Evolutionary conservation across 2,329 filamentous ascomycete genomes (phyloP), one percentile per base, ranked within the genome.

Genomic region (Drechslerella stenobrocha): DNA sequence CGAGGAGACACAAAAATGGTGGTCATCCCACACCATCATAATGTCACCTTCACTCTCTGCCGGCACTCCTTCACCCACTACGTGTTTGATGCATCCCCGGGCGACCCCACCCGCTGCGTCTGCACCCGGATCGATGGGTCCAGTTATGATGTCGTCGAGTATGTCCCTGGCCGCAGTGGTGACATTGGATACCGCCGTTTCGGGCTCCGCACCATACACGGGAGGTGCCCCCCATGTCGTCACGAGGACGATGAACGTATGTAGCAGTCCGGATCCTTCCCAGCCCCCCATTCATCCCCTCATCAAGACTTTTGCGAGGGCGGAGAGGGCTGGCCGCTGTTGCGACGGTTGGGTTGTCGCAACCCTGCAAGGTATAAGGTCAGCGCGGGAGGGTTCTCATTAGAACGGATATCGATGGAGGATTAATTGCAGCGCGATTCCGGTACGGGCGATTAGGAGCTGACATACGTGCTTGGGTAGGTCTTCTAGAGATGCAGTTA

Each of bases 21-120:
- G 15, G 35, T 44, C 11, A 48, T 44, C 6, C 44, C 58, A 0
- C 58, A 63, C 42, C 23, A 30, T 4, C 58, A 63, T 23, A 30
- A 6, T 1, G 50, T 55, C 22, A n/a, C 20, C 6, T 63, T 53
- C 34, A 40, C 58, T 2, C n/a, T 63, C 15, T 63, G 58, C 42
- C 4, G 15, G 0, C 58, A 63, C 20, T 9, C 40, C 1, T 63
- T 53, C 50, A 13, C 13, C 37, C 18, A 50, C 24, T 55, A 53
- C 32, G 48, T 63, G 22, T 63, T 53, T 22, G 20, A 53, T 2
- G 30, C 50, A 4, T 40, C 37, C 13, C 42, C 58, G 1, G n/a
- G n/a, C 4, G 47, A 65, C 40, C 37, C 47, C 0, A 9, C 32
- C 7, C 40, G 53, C 11, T 34, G 42, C 11, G 11, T 44, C 8